phyloP scores from a whole-genome alignment of 441 rosid genomes.

The Eutrema salsugineum region DNA sequence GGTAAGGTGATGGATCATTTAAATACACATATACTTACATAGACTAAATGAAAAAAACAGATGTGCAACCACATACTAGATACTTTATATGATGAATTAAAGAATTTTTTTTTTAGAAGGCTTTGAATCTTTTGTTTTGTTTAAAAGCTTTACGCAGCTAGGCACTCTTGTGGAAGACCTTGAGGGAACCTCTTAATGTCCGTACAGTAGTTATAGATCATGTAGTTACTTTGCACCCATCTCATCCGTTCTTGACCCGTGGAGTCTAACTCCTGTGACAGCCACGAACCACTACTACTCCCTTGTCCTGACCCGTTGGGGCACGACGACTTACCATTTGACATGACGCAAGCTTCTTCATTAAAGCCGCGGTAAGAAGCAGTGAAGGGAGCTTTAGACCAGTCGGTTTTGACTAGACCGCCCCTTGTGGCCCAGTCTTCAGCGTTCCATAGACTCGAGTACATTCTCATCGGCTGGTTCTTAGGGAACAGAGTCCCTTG shows the following conservation, averaged over 20 bases:
- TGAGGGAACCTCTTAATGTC: conserved; percentile 38
- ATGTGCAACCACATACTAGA: background rate
- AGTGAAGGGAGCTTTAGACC: conserved; percentile 41
- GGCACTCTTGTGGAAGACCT: conserved; percentile 43
- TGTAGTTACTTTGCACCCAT: conserved; percentile 39
- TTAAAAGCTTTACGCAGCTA: conserved; percentile 21
- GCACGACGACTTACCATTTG: conserved; percentile 21
- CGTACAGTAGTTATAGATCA: conserved; percentile 43
- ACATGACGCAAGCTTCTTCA: conserved; percentile 27
- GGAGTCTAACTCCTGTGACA: conserved; percentile 34
- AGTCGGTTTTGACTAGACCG: conserved; percentile 39
- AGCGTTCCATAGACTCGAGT: conserved; percentile 41
- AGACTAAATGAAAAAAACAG: background rate
- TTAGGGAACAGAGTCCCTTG: conserved; percentile 35
- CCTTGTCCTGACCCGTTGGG: conserved; percentile 11
- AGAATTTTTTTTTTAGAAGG: background rate
- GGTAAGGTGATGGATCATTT: background rate
- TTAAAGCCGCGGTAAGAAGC: conserved; percentile 37
- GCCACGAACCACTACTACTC: conserved; percentile 20
- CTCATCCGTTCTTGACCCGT: conserved; percentile 30
- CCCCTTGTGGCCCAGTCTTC: conserved; percentile 42
- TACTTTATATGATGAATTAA: background rate
- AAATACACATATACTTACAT: background rate
- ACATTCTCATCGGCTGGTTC: conserved; percentile 40
- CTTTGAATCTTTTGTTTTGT: background rate